Evolutionary conservation across 2,329 filamentous ascomycete genomes (phyloP), one percentile per base, ranked within the genome.

Genomic region (Fusarium redolens): DNA sequence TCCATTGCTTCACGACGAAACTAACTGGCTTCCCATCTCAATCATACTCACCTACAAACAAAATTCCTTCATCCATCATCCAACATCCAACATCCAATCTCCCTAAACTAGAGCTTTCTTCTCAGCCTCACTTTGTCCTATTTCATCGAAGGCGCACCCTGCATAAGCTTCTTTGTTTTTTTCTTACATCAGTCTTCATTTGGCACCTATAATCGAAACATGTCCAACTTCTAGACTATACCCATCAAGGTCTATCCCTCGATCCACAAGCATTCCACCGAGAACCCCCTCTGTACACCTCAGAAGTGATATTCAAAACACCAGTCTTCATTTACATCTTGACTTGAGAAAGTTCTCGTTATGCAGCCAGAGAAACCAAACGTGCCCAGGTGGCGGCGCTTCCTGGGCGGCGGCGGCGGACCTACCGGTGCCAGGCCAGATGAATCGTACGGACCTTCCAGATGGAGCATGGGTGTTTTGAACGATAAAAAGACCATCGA

Each of bases 401-500:
- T 78, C 65, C 61, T 78, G 50, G 61, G 61, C 33, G 67, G 65
- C 22, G 61, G 61, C 33, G 62, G 61, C 33, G 65, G 68, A 43
- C 57, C 69, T 12, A 25, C 64, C 13, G 45, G 31, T 44, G 38
- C 67, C 57, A 30, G 25, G 41, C 65, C 65, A 33, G 65, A 71
- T 38, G 68, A 66, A 45, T 48, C 58, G 18, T 59, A 64, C 20
- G 70, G 68, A 12, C 77, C 74, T 31, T 78, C 84, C 11, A 86
- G 79, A 81, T 91, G 88, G 89, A 88, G 84, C 54, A 85, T 97
- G 84, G 95, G 95, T n/a, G 93, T 98, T 31, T 81, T 97, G 71
- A 95, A 94, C 78, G 94, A 96, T 76, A 89, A 85, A 52, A 81
- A 92, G 64, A 97, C 95, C 0, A 92, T 96, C 71, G 93, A 97